Evolutionary conservation across 1,284 basidiomycete species (phyloP).

Genomic region (Sanghuangporus baumii): DNA sequence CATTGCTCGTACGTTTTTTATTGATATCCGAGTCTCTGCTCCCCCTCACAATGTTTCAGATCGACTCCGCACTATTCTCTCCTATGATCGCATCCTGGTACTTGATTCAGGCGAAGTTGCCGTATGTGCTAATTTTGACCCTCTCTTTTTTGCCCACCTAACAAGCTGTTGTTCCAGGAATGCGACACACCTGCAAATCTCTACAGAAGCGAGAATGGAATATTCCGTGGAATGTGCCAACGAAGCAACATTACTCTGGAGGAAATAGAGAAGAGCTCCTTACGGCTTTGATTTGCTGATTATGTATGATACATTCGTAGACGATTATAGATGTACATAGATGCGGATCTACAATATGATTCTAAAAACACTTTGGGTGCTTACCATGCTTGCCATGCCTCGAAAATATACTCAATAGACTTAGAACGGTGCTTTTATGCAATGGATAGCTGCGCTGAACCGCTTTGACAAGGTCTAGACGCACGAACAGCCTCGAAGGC

Average conservation of each 20-base stretch:
- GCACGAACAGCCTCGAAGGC: constrained; percentile 12
- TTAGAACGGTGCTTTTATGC: background rate
- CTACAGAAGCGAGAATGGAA: constrained; percentile 45
- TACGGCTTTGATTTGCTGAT: background rate
- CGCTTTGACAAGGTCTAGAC: background rate
- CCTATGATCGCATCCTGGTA: constrained; percentile 72
- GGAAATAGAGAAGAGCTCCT: constrained; percentile 38
- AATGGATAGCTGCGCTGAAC: background rate
- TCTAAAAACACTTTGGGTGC: background rate
- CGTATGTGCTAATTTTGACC: constrained; percentile 30
- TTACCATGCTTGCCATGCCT: background rate
- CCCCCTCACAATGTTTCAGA: constrained; percentile 31
- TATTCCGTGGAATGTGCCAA: constrained; percentile 68
- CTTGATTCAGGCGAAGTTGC: constrained; percentile 67
- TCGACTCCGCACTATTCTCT: constrained; percentile 73
- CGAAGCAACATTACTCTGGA: constrained; percentile 47
- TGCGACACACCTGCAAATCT: constrained; percentile 64
- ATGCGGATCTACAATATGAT: background rate
- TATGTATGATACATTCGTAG: background rate
- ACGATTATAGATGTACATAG: background rate
- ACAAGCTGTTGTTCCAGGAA: constrained; percentile 37
- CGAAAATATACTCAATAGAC: background rate
- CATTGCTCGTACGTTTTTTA: constrained; percentile 46
- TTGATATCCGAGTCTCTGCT: background rate
- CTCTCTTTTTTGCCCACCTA: background rate